Evolutionary conservation across 768 basidiomycete species (phyloP).

Genomic region (Psilocybe subaeruginosa): DNA sequence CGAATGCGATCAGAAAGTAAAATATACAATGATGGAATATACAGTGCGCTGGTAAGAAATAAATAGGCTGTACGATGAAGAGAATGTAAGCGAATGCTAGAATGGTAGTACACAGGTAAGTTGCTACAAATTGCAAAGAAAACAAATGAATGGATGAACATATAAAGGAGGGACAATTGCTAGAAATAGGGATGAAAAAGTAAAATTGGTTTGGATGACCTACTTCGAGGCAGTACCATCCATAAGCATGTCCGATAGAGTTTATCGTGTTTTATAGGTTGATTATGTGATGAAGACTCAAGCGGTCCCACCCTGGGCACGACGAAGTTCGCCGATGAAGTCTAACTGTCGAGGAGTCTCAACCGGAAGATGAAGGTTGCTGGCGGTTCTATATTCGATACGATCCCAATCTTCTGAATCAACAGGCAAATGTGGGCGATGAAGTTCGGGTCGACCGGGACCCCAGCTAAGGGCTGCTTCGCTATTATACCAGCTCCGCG

Average conservation of each 20-base stretch:
- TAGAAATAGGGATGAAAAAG: neutral
- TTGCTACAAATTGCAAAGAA: slow-evolving; percentile 11
- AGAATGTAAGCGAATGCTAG: slow-evolving; percentile 4
- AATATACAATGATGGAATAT: slow-evolving; percentile 12
- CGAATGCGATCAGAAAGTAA: neutral
- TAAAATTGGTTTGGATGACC: neutral
- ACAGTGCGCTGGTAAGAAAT: slow-evolving; percentile 9
- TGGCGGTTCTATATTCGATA: slow-evolving; percentile 23
- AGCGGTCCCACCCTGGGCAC: slow-evolving; percentile 14
- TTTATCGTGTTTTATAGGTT: neutral
- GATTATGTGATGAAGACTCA: neutral
- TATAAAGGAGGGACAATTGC: neutral
- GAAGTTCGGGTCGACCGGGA: slow-evolving; percentile 15
- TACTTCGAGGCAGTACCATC: neutral
- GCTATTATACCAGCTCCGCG: slow-evolving; percentile 19
- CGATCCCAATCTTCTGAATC: slow-evolving; percentile 26
- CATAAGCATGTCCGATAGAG: neutral
- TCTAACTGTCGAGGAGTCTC: slow-evolving; percentile 20
- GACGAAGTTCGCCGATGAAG: slow-evolving; percentile 24
- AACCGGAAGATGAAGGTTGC: slow-evolving; percentile 17
- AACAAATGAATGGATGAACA: neutral
- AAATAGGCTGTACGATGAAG: slow-evolving; percentile 7
- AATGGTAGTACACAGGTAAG: slow-evolving; percentile 6
- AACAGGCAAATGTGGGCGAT: slow-evolving; percentile 17
- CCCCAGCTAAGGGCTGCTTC: slow-evolving; percentile 17